phyloP scores from a whole-genome alignment of 306 rosid genomes.

The Lathyrus sativus region DNA sequence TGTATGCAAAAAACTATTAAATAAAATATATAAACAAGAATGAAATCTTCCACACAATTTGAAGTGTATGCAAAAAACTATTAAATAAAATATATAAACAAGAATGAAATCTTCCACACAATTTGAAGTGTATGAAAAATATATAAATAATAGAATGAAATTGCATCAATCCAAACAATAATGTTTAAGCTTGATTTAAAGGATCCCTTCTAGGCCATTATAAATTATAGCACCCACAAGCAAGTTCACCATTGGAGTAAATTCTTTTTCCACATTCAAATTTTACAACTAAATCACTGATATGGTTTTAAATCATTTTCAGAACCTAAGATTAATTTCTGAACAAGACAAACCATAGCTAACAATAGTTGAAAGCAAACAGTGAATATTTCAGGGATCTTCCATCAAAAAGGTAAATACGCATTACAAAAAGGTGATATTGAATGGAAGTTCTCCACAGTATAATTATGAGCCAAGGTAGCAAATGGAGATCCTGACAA shows the following conservation, averaged over 20 bases:
- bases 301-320: conserved; percentile 4
- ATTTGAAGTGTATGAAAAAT: too few species aligned
- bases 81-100: too few species aligned
- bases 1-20: too few species aligned
- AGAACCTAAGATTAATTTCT: conserved; percentile 23
- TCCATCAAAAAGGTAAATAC: conserved; percentile 18
- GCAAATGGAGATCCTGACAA: conserved; percentile 31
- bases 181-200: conserved; percentile 1
- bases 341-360: conserved; percentile 12
- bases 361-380: conserved; percentile 17
- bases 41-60: too few species aligned
- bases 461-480: conserved; percentile 19
- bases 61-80: too few species aligned
- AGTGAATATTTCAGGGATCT: conserved; percentile 30
- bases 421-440: conserved; percentile 21
- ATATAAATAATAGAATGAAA: too few species aligned
- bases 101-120: too few species aligned
- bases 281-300: background rate
- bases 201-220: conserved; percentile 1
- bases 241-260: background rate
- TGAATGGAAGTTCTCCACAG: conserved; percentile 33
- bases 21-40: too few species aligned
- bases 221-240: conserved; percentile 25
- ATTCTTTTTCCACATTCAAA: background rate
- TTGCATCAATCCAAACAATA: too few species aligned